A percentile compares a stretch with the other conserved stretches of the same genome.
phyloP scores from a whole-genome alignment of 768 basidiomycete species.

The Tulasnella sp. region DNA sequence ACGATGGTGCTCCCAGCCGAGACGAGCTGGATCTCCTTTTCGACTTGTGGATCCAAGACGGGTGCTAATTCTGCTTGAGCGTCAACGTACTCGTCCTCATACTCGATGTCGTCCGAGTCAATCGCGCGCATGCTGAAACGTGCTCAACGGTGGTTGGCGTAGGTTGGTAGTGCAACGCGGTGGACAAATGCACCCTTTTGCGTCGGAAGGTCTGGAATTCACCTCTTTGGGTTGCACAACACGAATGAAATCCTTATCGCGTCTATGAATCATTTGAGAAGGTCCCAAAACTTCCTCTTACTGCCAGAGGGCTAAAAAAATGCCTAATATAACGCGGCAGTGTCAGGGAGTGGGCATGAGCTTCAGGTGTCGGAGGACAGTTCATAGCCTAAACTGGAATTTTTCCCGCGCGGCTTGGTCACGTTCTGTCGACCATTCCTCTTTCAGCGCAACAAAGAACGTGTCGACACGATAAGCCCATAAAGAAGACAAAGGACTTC shows the following conservation, averaged over 20 bases:
- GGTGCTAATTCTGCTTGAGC: not conserved
- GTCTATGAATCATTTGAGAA: not conserved
- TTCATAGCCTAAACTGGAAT: not conserved
- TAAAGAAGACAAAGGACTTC: not conserved
- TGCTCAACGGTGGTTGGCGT: not conserved
- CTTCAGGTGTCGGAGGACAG: not conserved
- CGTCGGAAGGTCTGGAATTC: not conserved
- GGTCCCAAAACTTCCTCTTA: not conserved
- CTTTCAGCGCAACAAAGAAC: not conserved
- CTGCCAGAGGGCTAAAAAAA: not conserved
- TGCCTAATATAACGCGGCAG: not conserved
- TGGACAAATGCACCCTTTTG: not conserved
- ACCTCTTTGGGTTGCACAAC: not conserved
- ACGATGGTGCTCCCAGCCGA: constrained; percentile 24
- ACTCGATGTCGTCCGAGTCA: not conserved
- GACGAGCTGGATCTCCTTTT: constrained; percentile 6
- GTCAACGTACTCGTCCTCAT: not conserved
- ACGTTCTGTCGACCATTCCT: not conserved
- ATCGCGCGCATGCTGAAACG: not conserved
- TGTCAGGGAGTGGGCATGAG: not conserved
- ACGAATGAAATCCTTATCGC: not conserved
- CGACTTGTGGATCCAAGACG: not conserved
- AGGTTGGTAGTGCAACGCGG: not conserved
- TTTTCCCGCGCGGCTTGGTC: not conserved
- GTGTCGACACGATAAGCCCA: not conserved